A percentile compares a stretch with the other conserved stretches of the same genome.
Conservation (phyloP, 805 yeast genomes). For the Metschnikowia lunata region DNA sequence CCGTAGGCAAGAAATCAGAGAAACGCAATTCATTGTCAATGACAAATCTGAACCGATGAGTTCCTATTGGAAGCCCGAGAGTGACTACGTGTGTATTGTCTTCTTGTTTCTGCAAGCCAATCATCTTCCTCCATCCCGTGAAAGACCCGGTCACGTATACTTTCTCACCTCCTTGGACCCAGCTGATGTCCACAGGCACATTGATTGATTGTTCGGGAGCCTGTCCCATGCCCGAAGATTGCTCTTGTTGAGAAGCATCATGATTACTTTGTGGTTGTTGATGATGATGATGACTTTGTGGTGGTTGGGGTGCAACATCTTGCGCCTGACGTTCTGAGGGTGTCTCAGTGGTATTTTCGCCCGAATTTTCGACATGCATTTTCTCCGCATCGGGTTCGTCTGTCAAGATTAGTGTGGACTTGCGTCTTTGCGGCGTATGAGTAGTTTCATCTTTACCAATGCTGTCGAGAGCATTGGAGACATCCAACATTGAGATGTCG, state of each 20-base stretch:
- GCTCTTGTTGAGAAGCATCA: not conserved
- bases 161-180: constrained; percentile 96
- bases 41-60: constrained; percentile 89
- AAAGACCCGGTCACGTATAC: constrained; percentile 97
- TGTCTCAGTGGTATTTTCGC: not conserved
- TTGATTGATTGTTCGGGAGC: constrained; percentile 28
- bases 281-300: not conserved
- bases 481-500: constrained; percentile 44
- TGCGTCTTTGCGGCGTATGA: constrained; percentile 45
- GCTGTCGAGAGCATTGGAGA: constrained; percentile 29
- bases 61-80: constrained; percentile 79
- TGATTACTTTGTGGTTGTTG: not conserved
- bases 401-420: constrained; percentile 66
- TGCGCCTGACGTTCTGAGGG: not conserved
- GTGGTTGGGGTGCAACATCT: not conserved
- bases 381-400: constrained; percentile 59
- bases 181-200: constrained; percentile 64
- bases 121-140: constrained; percentile 98
- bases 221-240: not conserved
- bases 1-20: constrained; percentile 87
- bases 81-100: constrained; percentile 62
- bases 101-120: constrained; percentile 61
- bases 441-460: constrained; percentile 6
- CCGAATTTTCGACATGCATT: constrained; percentile 33
- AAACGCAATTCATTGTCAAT: constrained; percentile 90